phyloP scores from a whole-genome alignment of 1,284 basidiomycete genomes.

The Rhodotorula glutinis region DNA sequence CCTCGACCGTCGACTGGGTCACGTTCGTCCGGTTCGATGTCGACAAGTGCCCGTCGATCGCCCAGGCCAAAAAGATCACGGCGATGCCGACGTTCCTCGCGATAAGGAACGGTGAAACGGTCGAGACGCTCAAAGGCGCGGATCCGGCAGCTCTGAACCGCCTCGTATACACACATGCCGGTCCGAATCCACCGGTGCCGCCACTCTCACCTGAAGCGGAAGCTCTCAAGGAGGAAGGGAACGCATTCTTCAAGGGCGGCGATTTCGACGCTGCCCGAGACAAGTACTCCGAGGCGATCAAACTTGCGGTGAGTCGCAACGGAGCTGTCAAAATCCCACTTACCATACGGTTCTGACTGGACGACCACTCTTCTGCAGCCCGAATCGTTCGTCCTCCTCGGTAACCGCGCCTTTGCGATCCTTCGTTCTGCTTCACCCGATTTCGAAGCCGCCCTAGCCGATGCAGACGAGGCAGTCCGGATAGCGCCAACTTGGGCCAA shows the following conservation, averaged over 20 bases:
- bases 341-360: no score
- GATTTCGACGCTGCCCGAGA: conserved; percentile 19
- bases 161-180: conserved; percentile 35
- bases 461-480: conserved; percentile 29
- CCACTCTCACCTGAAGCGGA: conserved; percentile 36
- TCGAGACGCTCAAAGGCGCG: conserved; percentile 40
- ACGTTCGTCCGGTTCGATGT: conserved; percentile 43
- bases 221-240: conserved; percentile 33
- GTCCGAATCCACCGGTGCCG: conserved; percentile 40
- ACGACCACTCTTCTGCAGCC: conserved; percentile 8
- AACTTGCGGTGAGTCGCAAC: conserved; percentile 12
- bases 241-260: conserved; percentile 31
- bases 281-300: conserved; percentile 34
- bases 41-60: conserved; percentile 38
- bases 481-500: conserved; percentile 36
- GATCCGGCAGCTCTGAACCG: conserved; percentile 37
- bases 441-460: conserved; percentile 18
- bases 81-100: conserved; percentile 44
- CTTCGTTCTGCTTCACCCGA: conserved; percentile 20
- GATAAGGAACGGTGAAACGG: conserved; percentile 37
- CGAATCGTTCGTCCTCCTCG: conserved; percentile 18
- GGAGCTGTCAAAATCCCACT: no score
- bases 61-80: conserved; percentile 31
- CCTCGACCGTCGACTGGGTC: conserved; percentile 7
- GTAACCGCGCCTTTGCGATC: conserved; percentile 34